Conservation (phyloP, 2,329 filamentous ascomycete species). For the Parascedosporium putredinis region DNA sequence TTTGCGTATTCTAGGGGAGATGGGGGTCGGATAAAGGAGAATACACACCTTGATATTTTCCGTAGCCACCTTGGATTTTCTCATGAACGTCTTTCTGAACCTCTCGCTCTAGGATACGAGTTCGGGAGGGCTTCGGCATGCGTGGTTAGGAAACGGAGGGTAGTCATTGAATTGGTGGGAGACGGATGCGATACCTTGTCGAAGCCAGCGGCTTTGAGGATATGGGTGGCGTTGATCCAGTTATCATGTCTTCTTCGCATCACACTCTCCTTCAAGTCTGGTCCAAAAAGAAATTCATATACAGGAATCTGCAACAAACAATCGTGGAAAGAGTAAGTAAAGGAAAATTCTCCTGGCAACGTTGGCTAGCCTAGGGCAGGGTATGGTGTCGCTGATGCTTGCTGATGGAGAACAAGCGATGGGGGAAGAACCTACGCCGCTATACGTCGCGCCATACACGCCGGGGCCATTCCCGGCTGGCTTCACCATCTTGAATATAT, state of each 20-base stretch:
- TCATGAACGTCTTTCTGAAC: constrained; percentile 95
- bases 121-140: constrained; percentile 57
- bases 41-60: constrained; percentile 81
- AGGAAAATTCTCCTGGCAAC: neutral
- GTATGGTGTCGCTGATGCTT: too few species aligned
- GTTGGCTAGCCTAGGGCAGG: too few species aligned
- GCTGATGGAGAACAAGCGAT: neutral
- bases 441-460: constrained; percentile 60
- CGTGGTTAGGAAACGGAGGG: neutral
- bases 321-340: constrained; percentile 9
- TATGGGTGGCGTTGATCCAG: constrained; percentile 99
- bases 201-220: constrained; percentile 91
- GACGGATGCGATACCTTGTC: constrained; percentile 55
- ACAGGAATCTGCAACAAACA: constrained; percentile 65
- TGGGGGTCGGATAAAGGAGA: too few species aligned
- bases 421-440: constrained; percentile 43
- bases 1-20: too few species aligned
- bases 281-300: constrained; percentile 81
- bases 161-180: neutral
- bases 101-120: constrained; percentile 88
- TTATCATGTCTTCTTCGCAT: constrained; percentile 90
- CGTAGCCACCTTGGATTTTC: constrained; percentile 96
- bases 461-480: constrained; percentile 29
- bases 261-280: constrained; percentile 72
- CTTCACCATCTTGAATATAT: constrained; percentile 35